A percentile compares a stretch with the other conserved stretches of the same genome.
Conservation (phyloP, 306 rosid genomes). For the Oxytropis ochrocephala region DNA sequence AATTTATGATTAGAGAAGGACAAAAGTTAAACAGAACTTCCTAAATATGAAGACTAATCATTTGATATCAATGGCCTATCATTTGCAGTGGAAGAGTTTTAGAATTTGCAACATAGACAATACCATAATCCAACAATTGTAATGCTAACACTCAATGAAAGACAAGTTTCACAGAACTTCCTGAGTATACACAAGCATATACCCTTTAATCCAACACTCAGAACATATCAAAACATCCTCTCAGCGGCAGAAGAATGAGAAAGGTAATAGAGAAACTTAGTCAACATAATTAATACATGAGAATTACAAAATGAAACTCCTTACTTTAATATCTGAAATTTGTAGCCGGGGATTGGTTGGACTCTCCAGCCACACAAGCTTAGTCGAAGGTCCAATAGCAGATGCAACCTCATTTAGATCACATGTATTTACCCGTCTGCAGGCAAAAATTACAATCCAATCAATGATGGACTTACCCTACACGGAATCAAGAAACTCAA, state of each 20-base stretch:
- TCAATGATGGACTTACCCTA: neutral
- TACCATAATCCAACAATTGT: neutral
- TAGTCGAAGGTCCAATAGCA: constrained; percentile 70
- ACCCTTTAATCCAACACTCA: neutral
- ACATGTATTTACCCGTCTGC: constrained; percentile 76
- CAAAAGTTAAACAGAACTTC: neutral
- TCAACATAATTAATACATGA: neutral
- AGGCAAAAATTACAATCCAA: constrained; percentile 21
- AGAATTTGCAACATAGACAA: neutral
- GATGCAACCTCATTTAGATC: constrained; percentile 78
- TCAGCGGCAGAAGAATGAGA: neutral
- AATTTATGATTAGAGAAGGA: neutral
- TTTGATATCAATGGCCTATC: neutral
- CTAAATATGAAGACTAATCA: neutral
- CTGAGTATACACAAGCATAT: neutral
- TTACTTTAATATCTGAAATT: constrained; percentile 79
- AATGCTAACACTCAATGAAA: neutral
- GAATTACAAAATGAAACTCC: constrained; percentile 25
- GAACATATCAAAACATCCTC: neutral
- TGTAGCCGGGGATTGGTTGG: constrained; percentile 85
- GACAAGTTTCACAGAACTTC: neutral
- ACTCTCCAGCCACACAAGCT: constrained; percentile 96
- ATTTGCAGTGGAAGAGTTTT: neutral
- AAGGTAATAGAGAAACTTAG: neutral
- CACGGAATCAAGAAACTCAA: constrained; percentile 11